Evolutionary conservation across 208 protist genomes (phyloP).

Genomic region (Spongospora subterranea): DNA sequence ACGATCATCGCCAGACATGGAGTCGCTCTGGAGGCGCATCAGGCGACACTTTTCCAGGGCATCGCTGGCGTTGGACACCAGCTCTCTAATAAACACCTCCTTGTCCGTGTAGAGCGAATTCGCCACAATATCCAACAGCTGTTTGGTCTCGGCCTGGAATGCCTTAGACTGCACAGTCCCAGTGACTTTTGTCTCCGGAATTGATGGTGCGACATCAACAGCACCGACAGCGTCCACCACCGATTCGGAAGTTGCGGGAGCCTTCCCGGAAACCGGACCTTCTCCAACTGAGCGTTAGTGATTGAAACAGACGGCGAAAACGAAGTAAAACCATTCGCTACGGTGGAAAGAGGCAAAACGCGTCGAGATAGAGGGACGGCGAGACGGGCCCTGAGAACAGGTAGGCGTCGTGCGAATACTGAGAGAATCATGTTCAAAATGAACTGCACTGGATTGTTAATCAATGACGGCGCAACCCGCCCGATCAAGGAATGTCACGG

Average conservation of each 20-base stretch:
- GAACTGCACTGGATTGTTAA: too few species aligned
- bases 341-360: not conserved
- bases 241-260: not conserved
- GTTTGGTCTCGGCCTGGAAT: conserved; percentile 97
- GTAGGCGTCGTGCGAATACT: not conserved
- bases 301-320: not conserved
- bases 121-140: conserved; percentile 96
- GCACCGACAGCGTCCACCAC: not conserved
- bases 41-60: conserved; percentile 93
- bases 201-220: conserved; percentile 11
- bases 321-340: not conserved
- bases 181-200: not conserved
- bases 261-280: not conserved
- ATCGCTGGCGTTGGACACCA: conserved; percentile 94
- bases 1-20: not conserved
- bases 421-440: too few species aligned
- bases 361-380: not conserved
- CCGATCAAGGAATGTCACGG: too few species aligned
- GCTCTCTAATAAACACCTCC: conserved; percentile 93
- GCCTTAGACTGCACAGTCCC: conserved; percentile 59
- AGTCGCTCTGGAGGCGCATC: conserved; percentile 69
- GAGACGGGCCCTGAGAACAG: not conserved
- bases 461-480: too few species aligned
- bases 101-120: conserved; percentile 96
- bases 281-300: not conserved